Base-by-base conservation (phyloP, 805 yeast species). In the Cyberlindnera lachancei region DNA sequence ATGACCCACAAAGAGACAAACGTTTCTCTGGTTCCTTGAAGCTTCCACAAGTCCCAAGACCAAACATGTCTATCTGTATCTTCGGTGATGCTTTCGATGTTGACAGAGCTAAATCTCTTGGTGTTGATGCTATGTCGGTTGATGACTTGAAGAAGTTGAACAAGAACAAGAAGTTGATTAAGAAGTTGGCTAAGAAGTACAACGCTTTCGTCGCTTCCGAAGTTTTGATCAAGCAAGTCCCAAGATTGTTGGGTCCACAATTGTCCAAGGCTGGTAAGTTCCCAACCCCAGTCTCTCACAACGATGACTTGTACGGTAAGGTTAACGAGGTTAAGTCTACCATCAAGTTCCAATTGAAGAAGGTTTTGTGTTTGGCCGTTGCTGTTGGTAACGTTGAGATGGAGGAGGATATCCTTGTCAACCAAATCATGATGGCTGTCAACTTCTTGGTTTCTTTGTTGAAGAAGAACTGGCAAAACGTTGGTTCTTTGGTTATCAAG, bases 381-480 rank as follows among this genome's bases (percentile, higher is more conserved):
- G 97, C 98, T 56, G 82, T 92, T 61, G 99, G 96, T 72, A 78
- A 92, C 92, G 96, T 92, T 59, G 98, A 88, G 72, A 92, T 92
- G 98, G 94, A 83, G 62, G 92, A 90, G 77, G 96, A 87, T 58
- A 75, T 76, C 58, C 74, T 92, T 63, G 94, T 83, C 60, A 84
- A 90, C 80, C 98, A 92, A 74, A 86, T 92, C 75, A 78, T 92
- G 86, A 79, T 92, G 92, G 77, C 99, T 55, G 77, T 94, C 56
- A 92, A 92, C 95, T 92, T 92, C 81, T 83, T 92, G 69, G 98
- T 92, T 56, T 92, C 99, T 53, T 75, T 92, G 71, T 79, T 92
- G 70, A 92, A 92, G 95, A 92, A 92, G 90, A 86, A 92, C 95
- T 92, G 99, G 99, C 99, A 92, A 80, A 92, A 92, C 74, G 96